Evolutionary conservation across 2,329 filamentous ascomycete species (phyloP).

Genomic region (Microcyclosporella mali): DNA sequence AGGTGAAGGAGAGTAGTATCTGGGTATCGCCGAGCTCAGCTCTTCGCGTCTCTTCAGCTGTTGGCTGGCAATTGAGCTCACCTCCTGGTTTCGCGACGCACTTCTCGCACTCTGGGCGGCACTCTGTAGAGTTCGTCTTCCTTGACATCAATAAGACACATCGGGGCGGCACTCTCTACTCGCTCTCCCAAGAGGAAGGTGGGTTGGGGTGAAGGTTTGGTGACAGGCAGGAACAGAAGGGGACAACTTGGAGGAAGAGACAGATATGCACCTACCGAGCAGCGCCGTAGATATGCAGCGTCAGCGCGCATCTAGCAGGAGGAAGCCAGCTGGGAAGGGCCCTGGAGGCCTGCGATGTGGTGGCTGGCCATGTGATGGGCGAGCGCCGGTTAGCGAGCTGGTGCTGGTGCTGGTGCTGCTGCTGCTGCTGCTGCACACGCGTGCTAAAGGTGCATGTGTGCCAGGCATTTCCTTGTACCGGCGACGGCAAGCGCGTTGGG

Average conservation of each 20-base stretch:
- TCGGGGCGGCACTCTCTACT: background rate
- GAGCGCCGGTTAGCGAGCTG: background rate
- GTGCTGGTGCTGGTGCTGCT: slow-evolving; percentile 1
- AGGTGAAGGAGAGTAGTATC: slow-evolving; percentile 18
- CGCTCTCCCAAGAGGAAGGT: background rate
- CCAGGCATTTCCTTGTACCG: too few species aligned
- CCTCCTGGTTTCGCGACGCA: background rate
- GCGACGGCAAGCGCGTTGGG: too few species aligned
- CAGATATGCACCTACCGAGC: background rate
- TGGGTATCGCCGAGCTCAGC: too few species aligned
- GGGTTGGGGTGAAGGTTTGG: background rate
- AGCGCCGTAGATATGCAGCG: background rate
- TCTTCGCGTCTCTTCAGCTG: too few species aligned
- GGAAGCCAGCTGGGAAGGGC: background rate
- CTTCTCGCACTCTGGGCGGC: slow-evolving; percentile 3
- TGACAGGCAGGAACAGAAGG: background rate
- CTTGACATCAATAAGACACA: slow-evolving; percentile 26
- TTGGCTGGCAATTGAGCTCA: too few species aligned
- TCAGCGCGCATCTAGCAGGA: background rate
- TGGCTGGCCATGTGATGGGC: slow-evolving; percentile 1
- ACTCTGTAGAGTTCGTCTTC: slow-evolving; percentile 36
- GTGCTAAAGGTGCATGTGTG: too few species aligned
- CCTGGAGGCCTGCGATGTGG: background rate
- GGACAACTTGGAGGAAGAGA: background rate
- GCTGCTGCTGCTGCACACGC: too few species aligned